Percentiles rank a stretch among this genome's conserved stretches.
Evolutionary conservation across 768 basidiomycete species (phyloP).

Genomic region (Collybiopsis luxurians): DNA sequence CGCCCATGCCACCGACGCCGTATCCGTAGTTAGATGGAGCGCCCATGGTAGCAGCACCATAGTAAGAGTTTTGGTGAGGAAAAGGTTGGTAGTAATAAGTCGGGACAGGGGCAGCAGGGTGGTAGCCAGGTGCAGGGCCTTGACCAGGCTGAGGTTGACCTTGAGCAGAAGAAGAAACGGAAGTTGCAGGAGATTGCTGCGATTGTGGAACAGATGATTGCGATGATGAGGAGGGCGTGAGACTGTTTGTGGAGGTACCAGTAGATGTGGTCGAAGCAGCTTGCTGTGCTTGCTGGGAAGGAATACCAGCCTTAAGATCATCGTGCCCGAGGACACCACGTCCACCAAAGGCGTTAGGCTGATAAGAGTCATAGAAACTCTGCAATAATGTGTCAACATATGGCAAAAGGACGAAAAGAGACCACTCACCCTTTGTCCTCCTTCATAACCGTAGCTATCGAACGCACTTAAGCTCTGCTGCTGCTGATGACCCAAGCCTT

Average conservation of each 20-base stretch:
- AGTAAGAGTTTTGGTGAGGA: constrained; percentile 56
- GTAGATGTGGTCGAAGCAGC: constrained; percentile 14
- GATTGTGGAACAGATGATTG: constrained; percentile 37
- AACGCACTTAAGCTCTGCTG: constrained; percentile 59
- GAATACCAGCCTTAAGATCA: constrained; percentile 69
- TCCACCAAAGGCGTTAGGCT: constrained; percentile 60
- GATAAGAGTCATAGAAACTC: constrained; percentile 82
- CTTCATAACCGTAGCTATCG: constrained; percentile 68
- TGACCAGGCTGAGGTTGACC: constrained; percentile 60
- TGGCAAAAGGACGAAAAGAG: not conserved
- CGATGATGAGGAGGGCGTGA: constrained; percentile 47
- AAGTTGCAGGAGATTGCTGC: constrained; percentile 49
- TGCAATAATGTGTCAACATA: constrained; percentile 27
- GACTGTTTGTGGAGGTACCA: constrained; percentile 31
- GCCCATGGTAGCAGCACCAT: constrained; percentile 43
- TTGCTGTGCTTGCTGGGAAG: constrained; percentile 49
- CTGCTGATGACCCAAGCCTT: constrained; percentile 52
- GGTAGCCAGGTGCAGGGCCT: constrained; percentile 35
- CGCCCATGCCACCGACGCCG: constrained; percentile 42
- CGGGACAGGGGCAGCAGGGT: constrained; percentile 47
- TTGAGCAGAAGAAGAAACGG: constrained; percentile 44
- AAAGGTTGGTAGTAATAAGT: constrained; percentile 65
- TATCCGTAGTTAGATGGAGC: constrained; percentile 39
- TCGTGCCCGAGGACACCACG: constrained; percentile 70
- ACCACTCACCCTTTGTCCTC: constrained; percentile 62